These are phyloP conservation scores for Triangularia setosa DNA, from an alignment of 2,329 filamentous ascomycete genomes.

Conservation along the genomic window DNA sequence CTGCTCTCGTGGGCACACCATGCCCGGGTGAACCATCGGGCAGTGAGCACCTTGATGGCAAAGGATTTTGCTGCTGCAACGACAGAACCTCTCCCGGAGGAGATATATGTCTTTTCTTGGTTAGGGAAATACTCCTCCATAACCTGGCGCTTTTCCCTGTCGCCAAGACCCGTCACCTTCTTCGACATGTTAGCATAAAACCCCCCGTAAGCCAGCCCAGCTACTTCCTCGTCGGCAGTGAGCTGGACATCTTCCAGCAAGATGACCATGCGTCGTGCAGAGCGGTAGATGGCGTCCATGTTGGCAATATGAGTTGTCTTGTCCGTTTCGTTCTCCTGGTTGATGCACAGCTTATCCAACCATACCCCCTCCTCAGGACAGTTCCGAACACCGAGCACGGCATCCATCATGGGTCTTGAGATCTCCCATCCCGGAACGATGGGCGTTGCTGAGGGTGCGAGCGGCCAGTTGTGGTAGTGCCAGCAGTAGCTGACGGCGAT, in stretches of 20 bases:
- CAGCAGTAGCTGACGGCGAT: constrained; percentile 28
- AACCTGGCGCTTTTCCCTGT: constrained; percentile 14
- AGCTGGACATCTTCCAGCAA: constrained; percentile 27
- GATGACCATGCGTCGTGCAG: constrained; percentile 22
- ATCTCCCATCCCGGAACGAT: constrained; percentile 21
- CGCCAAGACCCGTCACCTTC: constrained; percentile 13
- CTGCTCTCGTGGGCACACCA: constrained; percentile 29
- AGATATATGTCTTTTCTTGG: neutral
- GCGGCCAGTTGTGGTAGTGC: constrained; percentile 23
- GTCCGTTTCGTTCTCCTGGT: constrained; percentile 17
- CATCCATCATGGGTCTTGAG: constrained; percentile 25
- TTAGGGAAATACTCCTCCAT: constrained; percentile 17
- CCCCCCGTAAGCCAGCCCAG: constrained; percentile 16
- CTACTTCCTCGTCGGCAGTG: constrained; percentile 12
- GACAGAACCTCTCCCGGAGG: neutral
- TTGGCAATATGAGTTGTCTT: constrained; percentile 18
- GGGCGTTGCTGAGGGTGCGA: constrained; percentile 15
- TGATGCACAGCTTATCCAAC: constrained; percentile 26
- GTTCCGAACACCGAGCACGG: constrained; percentile 18
- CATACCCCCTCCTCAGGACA: constrained; percentile 19
- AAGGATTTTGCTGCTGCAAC: constrained; percentile 10
- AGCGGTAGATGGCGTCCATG: constrained; percentile 25
- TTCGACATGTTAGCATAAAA: constrained; percentile 21
- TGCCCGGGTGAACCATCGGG: constrained; percentile 24
- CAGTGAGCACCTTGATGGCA: constrained; percentile 17